A percentile compares a stretch with the other conserved stretches of the same genome.
These are phyloP conservation scores for Leucaena leucocephala DNA, from an alignment of 306 rosid genomes.

Conservation along the genomic window DNA sequence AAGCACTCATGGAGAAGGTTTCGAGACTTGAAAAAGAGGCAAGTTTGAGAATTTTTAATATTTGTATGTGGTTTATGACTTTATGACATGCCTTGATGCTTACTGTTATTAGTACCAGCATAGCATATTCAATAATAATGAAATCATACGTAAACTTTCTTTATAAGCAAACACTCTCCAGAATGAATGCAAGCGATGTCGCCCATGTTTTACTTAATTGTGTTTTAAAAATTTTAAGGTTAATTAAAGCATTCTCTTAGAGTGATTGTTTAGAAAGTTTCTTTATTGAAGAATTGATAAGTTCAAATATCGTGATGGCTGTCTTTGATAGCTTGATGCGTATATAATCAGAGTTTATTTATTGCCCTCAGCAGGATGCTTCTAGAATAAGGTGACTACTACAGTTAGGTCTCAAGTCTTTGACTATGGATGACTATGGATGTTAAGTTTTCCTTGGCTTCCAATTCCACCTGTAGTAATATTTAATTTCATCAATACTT, in stretches of 20 bases:
- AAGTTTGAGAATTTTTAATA: slow-evolving; percentile 15
- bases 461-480: background rate
- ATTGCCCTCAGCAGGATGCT: background rate
- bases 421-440: background rate
- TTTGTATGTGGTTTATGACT: background rate
- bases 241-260: background rate
- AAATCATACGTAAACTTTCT: background rate
- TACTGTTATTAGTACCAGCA: background rate
- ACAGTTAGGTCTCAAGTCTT: background rate
- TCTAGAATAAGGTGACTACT: background rate
- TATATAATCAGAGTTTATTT: background rate
- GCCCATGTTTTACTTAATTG: background rate
- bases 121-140: background rate
- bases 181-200: background rate
- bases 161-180: background rate
- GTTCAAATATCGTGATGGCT: background rate
- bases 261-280: slow-evolving; percentile 4
- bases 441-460: background rate
- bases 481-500: background rate
- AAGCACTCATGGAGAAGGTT: slow-evolving; percentile 66
- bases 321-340: background rate
- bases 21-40: slow-evolving; percentile 82
- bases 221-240: background rate
- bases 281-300: background rate
- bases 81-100: background rate